Evolutionary conservation across 805 yeast species (phyloP).

Genomic region (Kodamaea laetipori): DNA sequence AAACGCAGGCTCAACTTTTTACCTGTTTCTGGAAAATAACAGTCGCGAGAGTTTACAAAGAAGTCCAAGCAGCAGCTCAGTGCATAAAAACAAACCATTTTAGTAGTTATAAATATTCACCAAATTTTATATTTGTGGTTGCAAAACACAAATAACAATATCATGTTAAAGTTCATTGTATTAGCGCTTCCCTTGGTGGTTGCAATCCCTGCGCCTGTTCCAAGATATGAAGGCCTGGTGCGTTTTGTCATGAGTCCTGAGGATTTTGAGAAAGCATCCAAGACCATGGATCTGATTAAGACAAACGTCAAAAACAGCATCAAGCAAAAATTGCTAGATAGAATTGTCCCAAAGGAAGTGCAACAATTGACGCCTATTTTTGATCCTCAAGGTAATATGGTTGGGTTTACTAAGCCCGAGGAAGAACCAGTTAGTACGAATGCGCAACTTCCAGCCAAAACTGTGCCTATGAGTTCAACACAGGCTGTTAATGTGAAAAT

Average conservation of each 20-base stretch:
- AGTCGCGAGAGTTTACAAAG: conserved; percentile 19
- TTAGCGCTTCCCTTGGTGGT: not conserved
- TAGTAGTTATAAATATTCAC: not conserved
- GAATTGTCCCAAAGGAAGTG: conserved; percentile 12
- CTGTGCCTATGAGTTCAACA: not conserved
- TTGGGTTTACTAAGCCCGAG: conserved; percentile 5
- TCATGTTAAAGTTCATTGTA: not conserved
- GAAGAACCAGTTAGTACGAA: not conserved
- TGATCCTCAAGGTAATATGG: conserved; percentile 11
- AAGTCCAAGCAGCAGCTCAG: conserved; percentile 8
- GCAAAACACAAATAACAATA: not conserved
- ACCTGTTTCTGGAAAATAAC: conserved; percentile 14
- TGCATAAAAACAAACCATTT: conserved; percentile 6
- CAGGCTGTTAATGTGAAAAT: conserved; percentile 8
- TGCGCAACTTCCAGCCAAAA: not conserved
- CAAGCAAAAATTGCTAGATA: conserved; percentile 14
- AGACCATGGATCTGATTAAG: conserved; percentile 6
- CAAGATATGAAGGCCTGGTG: conserved; percentile 12
- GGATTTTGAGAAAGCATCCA: conserved; percentile 11
- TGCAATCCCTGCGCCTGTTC: conserved; percentile 2
- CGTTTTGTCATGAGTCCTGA: conserved; percentile 11
- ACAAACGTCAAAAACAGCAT: conserved; percentile 13
- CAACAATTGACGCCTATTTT: conserved; percentile 11
- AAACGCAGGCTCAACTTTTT: conserved; percentile 15
- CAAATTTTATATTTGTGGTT: conserved; percentile 2